phyloP scores from a whole-genome alignment of 768 basidiomycete genomes.

The Lactifluus piperatus region DNA sequence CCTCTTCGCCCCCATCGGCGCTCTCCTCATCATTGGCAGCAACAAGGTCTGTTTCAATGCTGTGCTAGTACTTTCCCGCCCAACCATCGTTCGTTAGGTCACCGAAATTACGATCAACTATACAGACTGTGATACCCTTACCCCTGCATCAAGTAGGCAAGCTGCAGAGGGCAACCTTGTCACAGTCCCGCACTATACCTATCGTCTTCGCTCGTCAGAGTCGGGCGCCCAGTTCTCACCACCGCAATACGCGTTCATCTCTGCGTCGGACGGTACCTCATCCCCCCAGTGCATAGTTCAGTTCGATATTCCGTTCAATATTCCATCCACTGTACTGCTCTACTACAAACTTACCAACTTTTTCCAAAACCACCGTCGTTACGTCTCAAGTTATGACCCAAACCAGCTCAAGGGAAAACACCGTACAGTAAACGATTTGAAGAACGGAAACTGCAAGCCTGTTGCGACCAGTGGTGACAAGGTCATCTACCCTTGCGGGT shows the following conservation, averaged over 20 bases:
- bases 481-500: conserved; percentile 86
- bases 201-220: conserved; percentile 57
- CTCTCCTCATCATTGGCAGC: conserved; percentile 87
- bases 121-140: conserved; percentile 74
- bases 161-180: conserved; percentile 37
- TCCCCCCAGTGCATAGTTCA: conserved; percentile 63
- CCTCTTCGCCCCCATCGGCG: conserved; percentile 94
- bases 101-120: conserved; percentile 95
- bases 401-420: conserved; percentile 76
- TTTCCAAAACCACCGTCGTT: conserved; percentile 97
- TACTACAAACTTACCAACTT: conserved; percentile 98
- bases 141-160: conserved; percentile 29
- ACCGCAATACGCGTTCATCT: conserved; percentile 71
- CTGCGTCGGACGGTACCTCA: conserved; percentile 33
- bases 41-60: conserved; percentile 38
- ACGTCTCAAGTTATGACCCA: conserved; percentile 84
- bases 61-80: not conserved
- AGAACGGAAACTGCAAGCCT: conserved; percentile 81
- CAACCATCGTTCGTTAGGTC: conserved; percentile 41
- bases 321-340: conserved; percentile 69
- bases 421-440: conserved; percentile 40
- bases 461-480: conserved; percentile 44
- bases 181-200: conserved; percentile 57
- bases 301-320: conserved; percentile 74
- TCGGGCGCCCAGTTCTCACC: conserved; percentile 36